Evolutionary conservation across 768 basidiomycete genomes (phyloP), one percentile per base, ranked within the genome.

Genomic region (Pleurotus sapidus): DNA sequence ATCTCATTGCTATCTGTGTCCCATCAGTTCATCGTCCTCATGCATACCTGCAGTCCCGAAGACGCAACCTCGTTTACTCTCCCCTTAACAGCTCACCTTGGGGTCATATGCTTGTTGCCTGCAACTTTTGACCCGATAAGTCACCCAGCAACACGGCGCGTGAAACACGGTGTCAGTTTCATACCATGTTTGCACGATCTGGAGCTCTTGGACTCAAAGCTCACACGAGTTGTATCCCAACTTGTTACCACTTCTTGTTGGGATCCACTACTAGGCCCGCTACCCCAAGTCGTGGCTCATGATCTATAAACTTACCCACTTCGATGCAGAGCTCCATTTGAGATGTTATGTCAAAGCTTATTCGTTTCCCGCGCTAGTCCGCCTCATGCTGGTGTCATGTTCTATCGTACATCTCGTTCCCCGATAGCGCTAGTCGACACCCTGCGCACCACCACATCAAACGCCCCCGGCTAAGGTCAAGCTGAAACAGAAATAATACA

Each of bases 11-110:
- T 54, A 54, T 54, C 51, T 17, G 20, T 54, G 37, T 42, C 23
- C 34, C 51, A 54, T 54, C 51, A 54, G 51, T 15, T 54, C n/a
- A 54, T 42, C 51, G 51, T 42, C 46, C 17, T 48, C 24, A 25
- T 48, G 17, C 17, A 15, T 23, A 17, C 43, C 7, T 45, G 43
- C 20, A 45, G 43, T 4, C 30, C 30, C 30, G 9, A 34, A 34
- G 9, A 34, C 30, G 30, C 30, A 11, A 34, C 30, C 30, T 34
- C 30, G 30, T 34, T 34, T 34, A 34, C 30, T 34, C 30, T 34
- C 30, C 30, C 30, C 30, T 34, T 34, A 34, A 34, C 30, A 34
- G 30, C 30, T 34, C 9, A 11, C 30, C 8, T 34, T 11, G 9
- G 30, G 30, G 9, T 34, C 30, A 34, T 34, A 34, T 34, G 30